Base-by-base conservation (phyloP, 352 stramenopile genomes). In the Phytophthora rubi region DNA sequence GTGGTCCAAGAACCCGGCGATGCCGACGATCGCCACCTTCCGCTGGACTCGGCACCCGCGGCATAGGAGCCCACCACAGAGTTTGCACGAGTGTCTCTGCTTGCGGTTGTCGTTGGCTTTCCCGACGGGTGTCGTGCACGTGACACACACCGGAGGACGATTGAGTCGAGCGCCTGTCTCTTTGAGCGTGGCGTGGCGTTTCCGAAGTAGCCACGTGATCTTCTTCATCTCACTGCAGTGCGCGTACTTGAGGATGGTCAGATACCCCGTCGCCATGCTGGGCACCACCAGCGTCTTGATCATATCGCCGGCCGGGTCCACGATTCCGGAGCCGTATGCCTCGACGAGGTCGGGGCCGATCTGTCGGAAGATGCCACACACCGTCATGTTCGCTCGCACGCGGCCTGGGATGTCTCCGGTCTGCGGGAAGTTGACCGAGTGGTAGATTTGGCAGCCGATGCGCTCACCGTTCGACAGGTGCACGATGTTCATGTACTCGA, bases 301-400 rank as follows among this genome's bases (percentile, higher is more conserved):
- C 42, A 89, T 62, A 12, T 75, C 70, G 8, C 77, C 73, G 0
- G 55, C 58, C 3, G 67, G 62, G 18, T 82, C 65, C 6, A 81
- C 59, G 30, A 77, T 77, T 2, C 71, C 70, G 8, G 62, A 69
- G 10, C 74, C 64, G 65, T 83, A 86, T 9, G 79, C 57, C 51
- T 90, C 78, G 2, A 90, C 75, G 18, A 70, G 62, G 45, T 82
- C 75, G 2, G 77, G 65, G 0, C 26, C 60, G 30, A 74, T 70
- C 62, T 90, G 82, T 4, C 79, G 74, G 57, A 82, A 87, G 62
- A 90, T 73, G 21, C 55, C 76, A 47, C 74, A 85, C 32, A 80
- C 56, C 15, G 82, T 86, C 55, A 87, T 63, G 26, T 79, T 81
- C 2, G 67, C 80, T 8, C 82, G 79, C 18, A 79, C 70, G 8